Evolutionary conservation across 305 asterid genomes (phyloP).

Genomic region (Solanum hybrid): DNA sequence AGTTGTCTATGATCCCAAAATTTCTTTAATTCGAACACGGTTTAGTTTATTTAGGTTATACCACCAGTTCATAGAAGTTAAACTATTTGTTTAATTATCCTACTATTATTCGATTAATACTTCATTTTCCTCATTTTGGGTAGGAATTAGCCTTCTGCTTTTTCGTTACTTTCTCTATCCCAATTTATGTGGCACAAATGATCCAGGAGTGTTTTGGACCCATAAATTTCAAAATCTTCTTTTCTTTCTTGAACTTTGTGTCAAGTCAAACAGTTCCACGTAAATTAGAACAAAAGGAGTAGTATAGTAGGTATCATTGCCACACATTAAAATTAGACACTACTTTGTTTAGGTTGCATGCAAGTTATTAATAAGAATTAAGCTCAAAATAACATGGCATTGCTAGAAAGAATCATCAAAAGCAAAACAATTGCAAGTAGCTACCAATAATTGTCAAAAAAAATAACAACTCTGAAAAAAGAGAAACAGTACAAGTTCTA

Average conservation of each 20-base stretch:
- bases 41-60: too few relatives aligned
- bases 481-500: background rate
- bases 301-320: background rate
- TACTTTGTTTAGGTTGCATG: background rate
- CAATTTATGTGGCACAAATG: too few relatives aligned
- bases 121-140: background rate
- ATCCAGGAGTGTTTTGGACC: background rate
- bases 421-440: background rate
- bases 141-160: background rate
- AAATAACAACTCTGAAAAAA: background rate
- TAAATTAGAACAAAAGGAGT: background rate
- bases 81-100: background rate
- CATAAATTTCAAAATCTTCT: background rate
- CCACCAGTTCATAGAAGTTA: too few relatives aligned
- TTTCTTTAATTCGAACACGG: background rate
- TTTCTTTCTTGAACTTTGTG: background rate
- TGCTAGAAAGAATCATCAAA: background rate
- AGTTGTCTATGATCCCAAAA: background rate
- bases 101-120: background rate
- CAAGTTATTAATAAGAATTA: background rate
- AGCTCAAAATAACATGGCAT: background rate
- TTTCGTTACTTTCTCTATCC: background rate
- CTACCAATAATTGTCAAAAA: background rate
- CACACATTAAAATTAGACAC: background rate
- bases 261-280: background rate